Percentiles rank a stretch among this genome's conserved stretches.
Conservation (phyloP, 371 early-diverging fungal species). For the Zopfochytrium polystomum region DNA sequence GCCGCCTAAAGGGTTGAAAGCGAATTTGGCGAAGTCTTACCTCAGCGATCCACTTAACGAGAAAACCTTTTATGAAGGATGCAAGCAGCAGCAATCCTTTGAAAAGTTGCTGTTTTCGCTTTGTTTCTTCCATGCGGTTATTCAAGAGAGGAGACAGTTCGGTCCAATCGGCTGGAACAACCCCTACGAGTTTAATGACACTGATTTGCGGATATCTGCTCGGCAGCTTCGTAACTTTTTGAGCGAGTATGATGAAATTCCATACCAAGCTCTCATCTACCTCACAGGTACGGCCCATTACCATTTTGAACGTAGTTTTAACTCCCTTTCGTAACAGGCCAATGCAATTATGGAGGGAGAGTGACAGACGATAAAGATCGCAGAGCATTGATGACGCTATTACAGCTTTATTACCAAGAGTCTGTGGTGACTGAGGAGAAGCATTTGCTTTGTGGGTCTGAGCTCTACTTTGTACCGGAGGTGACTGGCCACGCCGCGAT, state of each 20-base stretch:
- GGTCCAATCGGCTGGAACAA: slow-evolving; percentile 61
- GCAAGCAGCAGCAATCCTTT: slow-evolving; percentile 45
- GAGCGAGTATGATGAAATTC: slow-evolving; percentile 50
- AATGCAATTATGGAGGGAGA: slow-evolving; percentile 55
- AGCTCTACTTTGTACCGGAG: slow-evolving; percentile 41
- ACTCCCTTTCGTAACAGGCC: slow-evolving; percentile 32
- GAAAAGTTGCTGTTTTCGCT: slow-evolving; percentile 50
- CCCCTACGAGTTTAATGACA: slow-evolving; percentile 59
- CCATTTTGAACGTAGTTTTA: not conserved
- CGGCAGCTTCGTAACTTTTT: slow-evolving; percentile 52
- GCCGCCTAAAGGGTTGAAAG: slow-evolving; percentile 49
- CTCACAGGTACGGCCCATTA: slow-evolving; percentile 42
- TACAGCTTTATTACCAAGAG: slow-evolving; percentile 43
- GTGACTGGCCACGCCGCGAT: slow-evolving; percentile 37
- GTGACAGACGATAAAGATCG: slow-evolving; percentile 58
- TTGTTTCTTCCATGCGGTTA: slow-evolving; percentile 55
- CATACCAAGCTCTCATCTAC: slow-evolving; percentile 51
- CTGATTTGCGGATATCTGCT: slow-evolving; percentile 52
- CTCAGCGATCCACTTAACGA: slow-evolving; percentile 51
- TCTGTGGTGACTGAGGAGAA: slow-evolving; percentile 18
- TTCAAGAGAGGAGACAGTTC: slow-evolving; percentile 52
- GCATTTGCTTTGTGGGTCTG: slow-evolving; percentile 41
- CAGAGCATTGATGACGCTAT: slow-evolving; percentile 42
- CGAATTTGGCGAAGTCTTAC: slow-evolving; percentile 47
- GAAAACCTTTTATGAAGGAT: slow-evolving; percentile 51